phyloP scores from a whole-genome alignment of 2,329 filamentous ascomycete genomes.

The Sporothrix dimorphospora region DNA sequence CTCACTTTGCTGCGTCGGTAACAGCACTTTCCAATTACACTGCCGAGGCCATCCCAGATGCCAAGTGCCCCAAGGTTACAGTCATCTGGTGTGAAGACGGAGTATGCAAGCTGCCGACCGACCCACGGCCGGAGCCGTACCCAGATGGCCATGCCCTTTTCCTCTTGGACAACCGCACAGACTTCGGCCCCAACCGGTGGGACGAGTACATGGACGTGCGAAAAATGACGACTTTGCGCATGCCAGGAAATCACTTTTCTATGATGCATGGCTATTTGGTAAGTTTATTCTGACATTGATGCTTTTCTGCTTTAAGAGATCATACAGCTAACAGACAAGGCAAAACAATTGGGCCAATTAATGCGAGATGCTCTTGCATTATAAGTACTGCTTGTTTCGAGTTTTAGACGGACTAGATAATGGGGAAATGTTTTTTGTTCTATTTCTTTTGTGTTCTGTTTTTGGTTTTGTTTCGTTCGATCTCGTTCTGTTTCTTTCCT shows the following conservation, averaged over 20 bases:
- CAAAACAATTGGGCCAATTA: no score
- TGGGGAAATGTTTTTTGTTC: no score
- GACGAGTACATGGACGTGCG: constrained; percentile 64
- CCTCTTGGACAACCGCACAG: constrained; percentile 72
- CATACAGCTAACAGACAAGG: no score
- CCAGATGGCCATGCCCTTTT: constrained; percentile 66
- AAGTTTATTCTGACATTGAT: constrained; percentile 33
- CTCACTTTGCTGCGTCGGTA: constrained; percentile 72
- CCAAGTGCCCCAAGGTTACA: constrained; percentile 62
- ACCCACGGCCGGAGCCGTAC: constrained; percentile 66
- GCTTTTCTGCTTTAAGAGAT: no score
- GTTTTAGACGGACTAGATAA: no score
- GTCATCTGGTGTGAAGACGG: constrained; percentile 75
- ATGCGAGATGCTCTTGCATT: no score
- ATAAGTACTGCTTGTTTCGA: no score
- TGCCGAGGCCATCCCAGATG: constrained; percentile 63
- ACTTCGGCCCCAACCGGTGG: constrained; percentile 73
- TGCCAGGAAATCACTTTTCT: constrained; percentile 74
- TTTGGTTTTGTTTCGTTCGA: no score
- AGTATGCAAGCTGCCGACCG: constrained; percentile 67
- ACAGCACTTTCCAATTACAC: constrained; percentile 70
- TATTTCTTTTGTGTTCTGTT: no score
- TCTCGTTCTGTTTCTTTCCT: no score
- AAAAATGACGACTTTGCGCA: constrained; percentile 66
- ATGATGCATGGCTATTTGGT: constrained; percentile 69